phyloP scores from a whole-genome alignment of 108 stramenopile species.

The Pseudonitzschia delicatissima region DNA sequence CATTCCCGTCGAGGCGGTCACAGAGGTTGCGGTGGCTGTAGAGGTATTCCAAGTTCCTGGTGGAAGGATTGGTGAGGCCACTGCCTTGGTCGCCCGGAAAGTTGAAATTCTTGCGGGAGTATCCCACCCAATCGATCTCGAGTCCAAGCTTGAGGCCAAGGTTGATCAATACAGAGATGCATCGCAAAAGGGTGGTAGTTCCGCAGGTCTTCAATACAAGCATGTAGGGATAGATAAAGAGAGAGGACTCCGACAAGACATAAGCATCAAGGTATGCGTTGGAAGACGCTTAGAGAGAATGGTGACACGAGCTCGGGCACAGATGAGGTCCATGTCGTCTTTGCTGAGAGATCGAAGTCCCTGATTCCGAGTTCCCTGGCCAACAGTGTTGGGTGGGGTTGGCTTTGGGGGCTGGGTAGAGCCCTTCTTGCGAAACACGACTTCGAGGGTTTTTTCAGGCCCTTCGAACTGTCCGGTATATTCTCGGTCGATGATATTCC shows the following conservation, averaged over 20 bases:
- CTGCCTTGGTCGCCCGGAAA: constrained; percentile 93
- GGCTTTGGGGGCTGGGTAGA: constrained; percentile 19
- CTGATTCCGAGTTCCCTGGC: constrained; percentile 20
- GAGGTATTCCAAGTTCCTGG: constrained; percentile 92
- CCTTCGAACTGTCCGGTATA: constrained; percentile 88
- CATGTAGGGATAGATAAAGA: constrained; percentile 99
- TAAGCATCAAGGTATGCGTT: constrained; percentile 97
- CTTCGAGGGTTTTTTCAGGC: constrained; percentile 88
- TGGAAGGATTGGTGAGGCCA: constrained; percentile 90
- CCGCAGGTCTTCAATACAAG: constrained; percentile 99
- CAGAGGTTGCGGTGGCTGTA: constrained; percentile 84
- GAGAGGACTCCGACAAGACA: constrained; percentile 93
- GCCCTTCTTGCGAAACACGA: constrained; percentile 67
- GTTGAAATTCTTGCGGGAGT: constrained; percentile 97
- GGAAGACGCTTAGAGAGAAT: constrained; percentile 89
- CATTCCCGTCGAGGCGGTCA: constrained; percentile 90
- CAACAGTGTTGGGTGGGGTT: constrained; percentile 17
- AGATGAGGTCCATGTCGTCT: constrained; percentile 86
- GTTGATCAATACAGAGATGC: constrained; percentile 90
- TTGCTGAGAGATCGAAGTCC: constrained; percentile 86
- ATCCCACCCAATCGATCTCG: constrained; percentile 98
- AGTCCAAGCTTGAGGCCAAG: constrained; percentile 82
- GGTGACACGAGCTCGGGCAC: constrained; percentile 92
- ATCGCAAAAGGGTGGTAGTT: constrained; percentile 98
- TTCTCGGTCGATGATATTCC: constrained; percentile 55